phyloP scores from a whole-genome alignment of 164 flowering plant species.

The Liquidambar formosana region DNA sequence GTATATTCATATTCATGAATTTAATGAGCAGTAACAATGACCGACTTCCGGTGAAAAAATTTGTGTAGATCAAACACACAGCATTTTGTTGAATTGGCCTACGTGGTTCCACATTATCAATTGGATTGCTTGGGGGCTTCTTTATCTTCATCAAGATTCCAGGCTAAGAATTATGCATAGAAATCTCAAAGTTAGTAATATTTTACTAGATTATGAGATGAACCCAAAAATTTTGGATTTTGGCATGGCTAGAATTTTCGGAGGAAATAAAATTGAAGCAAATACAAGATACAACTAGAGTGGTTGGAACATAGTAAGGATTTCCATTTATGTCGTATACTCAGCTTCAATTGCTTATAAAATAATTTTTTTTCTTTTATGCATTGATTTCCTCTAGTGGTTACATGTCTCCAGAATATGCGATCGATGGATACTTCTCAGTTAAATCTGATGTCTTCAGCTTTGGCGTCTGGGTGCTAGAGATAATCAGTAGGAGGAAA shows the following conservation, averaged over 20 bases:
- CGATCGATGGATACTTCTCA: constrained; percentile 10
- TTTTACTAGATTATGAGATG: constrained; percentile 3
- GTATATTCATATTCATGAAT: background rate
- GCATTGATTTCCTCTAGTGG: background rate
- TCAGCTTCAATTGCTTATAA: background rate
- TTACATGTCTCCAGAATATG: constrained; percentile 16
- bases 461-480: constrained; percentile 12
- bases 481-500: constrained; percentile 7
- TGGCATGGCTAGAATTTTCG: constrained; percentile 11
- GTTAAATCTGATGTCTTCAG: constrained; percentile 12
- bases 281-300: background rate
- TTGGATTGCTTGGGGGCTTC: constrained; percentile 5
- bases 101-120: constrained; percentile 8
- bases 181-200: constrained; percentile 1
- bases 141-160: constrained; percentile 12
- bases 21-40: background rate
- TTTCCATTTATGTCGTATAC: too few relatives aligned
- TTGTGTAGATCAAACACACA: background rate
- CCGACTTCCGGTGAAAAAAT: background rate
- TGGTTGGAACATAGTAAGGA: constrained; percentile 13
- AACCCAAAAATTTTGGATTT: constrained; percentile 8
- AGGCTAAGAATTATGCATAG: constrained; percentile 7
- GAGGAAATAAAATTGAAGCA: constrained; percentile 7
- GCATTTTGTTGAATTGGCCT: constrained; percentile 2
- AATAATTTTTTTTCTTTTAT: background rate